These are phyloP conservation scores for Aspergillus puulaauensis DNA, from an alignment of 2,329 filamentous ascomycete species.

Conservation along the genomic window DNA sequence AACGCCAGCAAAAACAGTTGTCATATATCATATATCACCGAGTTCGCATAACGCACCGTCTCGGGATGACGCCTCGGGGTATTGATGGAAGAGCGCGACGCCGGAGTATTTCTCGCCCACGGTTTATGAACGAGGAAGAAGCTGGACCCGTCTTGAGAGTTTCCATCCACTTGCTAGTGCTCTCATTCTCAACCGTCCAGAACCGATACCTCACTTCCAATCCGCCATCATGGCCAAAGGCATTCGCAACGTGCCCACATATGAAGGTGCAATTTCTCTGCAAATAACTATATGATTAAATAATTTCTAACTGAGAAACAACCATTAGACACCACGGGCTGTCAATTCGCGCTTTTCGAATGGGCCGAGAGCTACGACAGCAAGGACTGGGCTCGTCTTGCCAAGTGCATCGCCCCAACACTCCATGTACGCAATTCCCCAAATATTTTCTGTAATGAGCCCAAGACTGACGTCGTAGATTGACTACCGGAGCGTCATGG, in stretches of 20 bases:
- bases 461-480: neutral
- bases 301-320: too few relatives aligned
- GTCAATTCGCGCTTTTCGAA: neutral
- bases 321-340: neutral
- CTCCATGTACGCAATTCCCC: neutral
- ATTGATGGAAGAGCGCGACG: too few relatives aligned
- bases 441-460: too few relatives aligned
- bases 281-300: too few relatives aligned
- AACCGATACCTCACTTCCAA: neutral
- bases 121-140: neutral
- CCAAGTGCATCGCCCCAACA: neutral
- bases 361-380: neutral
- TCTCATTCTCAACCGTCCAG: neutral
- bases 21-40: too few relatives aligned
- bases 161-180: neutral
- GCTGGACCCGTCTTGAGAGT: neutral
- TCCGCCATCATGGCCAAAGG: neutral
- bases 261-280: neutral
- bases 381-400: neutral
- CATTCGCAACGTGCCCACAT: neutral
- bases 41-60: too few relatives aligned
- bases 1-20: too few relatives aligned
- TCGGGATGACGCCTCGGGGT: too few relatives aligned
- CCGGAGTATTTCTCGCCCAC: too few relatives aligned
- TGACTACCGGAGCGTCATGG: neutral